Evolutionary conservation across 192 early-diverging fungal genomes (phyloP).

Genomic region (Entomortierella parvispora): DNA sequence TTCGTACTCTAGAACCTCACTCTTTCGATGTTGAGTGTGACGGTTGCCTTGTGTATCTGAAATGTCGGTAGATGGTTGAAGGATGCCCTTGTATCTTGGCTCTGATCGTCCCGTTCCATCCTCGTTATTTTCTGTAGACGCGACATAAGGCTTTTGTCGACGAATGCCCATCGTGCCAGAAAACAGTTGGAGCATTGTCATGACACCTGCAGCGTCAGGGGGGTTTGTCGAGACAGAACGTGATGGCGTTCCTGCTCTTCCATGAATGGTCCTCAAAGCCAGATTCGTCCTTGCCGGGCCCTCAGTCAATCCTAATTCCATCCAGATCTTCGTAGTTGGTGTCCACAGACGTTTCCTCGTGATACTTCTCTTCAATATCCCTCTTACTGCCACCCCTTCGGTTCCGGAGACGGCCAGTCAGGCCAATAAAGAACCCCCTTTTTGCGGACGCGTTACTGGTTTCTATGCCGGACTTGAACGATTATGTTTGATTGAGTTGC

Average conservation of each 20-base stretch:
- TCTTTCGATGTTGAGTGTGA: neutral
- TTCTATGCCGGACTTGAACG: neutral
- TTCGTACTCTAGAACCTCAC: slow-evolving; percentile 7
- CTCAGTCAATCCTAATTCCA: slow-evolving; percentile 4
- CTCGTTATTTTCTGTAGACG: neutral
- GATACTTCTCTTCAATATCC: neutral
- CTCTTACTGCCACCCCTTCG: neutral
- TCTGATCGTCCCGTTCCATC: neutral
- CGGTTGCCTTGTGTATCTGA: slow-evolving; percentile 25
- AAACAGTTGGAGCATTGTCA: slow-evolving; percentile 48
- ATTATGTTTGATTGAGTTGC: neutral
- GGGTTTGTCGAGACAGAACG: slow-evolving; percentile 51
- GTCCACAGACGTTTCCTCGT: neutral
- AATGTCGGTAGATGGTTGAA: slow-evolving; percentile 47
- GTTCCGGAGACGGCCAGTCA: slow-evolving; percentile 4
- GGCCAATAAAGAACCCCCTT: slow-evolving; percentile 9
- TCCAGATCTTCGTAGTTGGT: slow-evolving; percentile 30
- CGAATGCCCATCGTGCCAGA: slow-evolving; percentile 10
- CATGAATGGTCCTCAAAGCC: neutral
- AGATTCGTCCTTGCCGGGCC: neutral
- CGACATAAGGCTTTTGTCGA: neutral
- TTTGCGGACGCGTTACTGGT: neutral
- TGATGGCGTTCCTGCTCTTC: slow-evolving; percentile 35
- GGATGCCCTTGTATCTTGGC: slow-evolving; percentile 10
- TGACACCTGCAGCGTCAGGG: slow-evolving; percentile 43